Evolutionary conservation across 2,329 filamentous ascomycete species (phyloP).

Genomic region (Ambrosiella xylebori): DNA sequence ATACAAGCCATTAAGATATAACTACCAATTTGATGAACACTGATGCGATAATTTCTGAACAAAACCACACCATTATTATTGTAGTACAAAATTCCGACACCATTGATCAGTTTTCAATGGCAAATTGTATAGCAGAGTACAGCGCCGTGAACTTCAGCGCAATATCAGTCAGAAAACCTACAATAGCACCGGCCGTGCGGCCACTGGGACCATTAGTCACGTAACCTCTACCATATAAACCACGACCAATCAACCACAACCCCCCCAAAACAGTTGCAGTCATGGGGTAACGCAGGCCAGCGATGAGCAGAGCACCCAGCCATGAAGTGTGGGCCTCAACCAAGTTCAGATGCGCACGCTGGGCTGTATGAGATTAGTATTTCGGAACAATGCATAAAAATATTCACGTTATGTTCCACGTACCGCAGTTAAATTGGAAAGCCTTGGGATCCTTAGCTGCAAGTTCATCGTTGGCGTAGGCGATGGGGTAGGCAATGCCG

Average conservation of each 20-base stretch:
- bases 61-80: neutral
- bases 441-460: slow-evolving; percentile 37
- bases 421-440: slow-evolving; percentile 45
- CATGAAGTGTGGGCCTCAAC: slow-evolving; percentile 41
- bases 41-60: neutral
- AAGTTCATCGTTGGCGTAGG: slow-evolving; percentile 38
- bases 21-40: neutral
- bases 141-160: slow-evolving; percentile 27
- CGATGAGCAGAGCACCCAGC: slow-evolving; percentile 34
- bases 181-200: slow-evolving; percentile 24
- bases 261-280: slow-evolving; percentile 31
- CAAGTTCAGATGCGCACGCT: slow-evolving; percentile 47
- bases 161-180: slow-evolving; percentile 21
- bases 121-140: slow-evolving; percentile 25
- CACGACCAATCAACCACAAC: slow-evolving; percentile 34
- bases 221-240: slow-evolving; percentile 41
- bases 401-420: slow-evolving; percentile 14
- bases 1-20: neutral
- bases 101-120: slow-evolving; percentile 19
- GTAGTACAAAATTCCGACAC: neutral
- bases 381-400: neutral
- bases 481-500: slow-evolving; percentile 37
- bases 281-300: slow-evolving; percentile 37
- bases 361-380: slow-evolving; percentile 22
- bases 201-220: slow-evolving; percentile 28